Base-by-base conservation (phyloP, 768 basidiomycete species). In the Dentipellis fragilis region DNA sequence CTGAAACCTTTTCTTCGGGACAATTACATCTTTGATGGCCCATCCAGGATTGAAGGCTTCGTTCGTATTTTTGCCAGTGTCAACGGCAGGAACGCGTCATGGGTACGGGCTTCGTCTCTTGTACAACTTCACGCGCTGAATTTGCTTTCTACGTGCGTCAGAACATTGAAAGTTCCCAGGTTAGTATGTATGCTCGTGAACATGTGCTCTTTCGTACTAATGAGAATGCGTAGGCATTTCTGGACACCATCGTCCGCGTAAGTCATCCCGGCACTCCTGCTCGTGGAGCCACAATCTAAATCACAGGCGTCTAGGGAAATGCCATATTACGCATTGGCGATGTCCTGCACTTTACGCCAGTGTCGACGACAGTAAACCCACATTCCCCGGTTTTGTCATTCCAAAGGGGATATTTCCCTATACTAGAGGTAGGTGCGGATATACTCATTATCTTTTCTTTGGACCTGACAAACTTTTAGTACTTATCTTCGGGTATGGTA, bases 401-500 rank as follows among this genome's bases (percentile, higher is more conserved):
- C 54, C 67, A 71, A 58, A 55, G 61, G 14, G 69, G 63, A 1
- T 70, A 69, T 55, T 62, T 72, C 47, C 65, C 63, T 2, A 46
- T 72, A 17, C 59, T 72, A 11, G 55, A 61, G 51, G 71, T 71
- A 52, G 8, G 52, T 54, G 17, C 2, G 1, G n/a, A n/a, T n/a
- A n/a, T n/a, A n/a, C n/a, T n/a, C n/a, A n/a, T n/a, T n/a, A n/a
- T n/a, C n/a, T n/a, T n/a, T n/a, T n/a, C n/a, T n/a, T n/a, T n/a
- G n/a, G n/a, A n/a, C n/a, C n/a, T n/a, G 40, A 40, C 36, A 14
- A 19, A 39, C 19, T 19, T 17, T 0, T 49, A 71, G 71, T 71
- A 67, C 51, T 54, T 69, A 21, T 58, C 68, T 3, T 68, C 67
- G 2, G 65, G 63, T 42, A 62, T 64, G 22, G 63, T 71, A 16